Evolutionary conservation across 1,139 yeast species (phyloP), one percentile per base, ranked within the genome.

Genomic region (Hanseniaspora uvarum): DNA sequence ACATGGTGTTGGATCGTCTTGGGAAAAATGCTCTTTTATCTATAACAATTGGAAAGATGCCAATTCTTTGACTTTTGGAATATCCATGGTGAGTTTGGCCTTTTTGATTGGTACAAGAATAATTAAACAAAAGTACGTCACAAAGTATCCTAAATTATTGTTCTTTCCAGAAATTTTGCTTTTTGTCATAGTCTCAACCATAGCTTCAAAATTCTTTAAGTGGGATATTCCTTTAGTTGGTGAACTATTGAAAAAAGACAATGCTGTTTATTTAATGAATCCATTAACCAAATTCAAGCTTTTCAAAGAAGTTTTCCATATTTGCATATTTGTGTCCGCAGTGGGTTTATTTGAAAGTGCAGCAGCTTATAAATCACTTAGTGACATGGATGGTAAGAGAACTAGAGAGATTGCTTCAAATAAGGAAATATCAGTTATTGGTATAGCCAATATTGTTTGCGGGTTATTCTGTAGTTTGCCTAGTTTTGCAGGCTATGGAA

Each of bases 401-500:
- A 45, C 54, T n/a, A 45, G 79, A 43, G 83, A 86, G 0, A 79
- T 83, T 5, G 81, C 89, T 0, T 79, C 89, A 1, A 83, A 84
- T 62, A 72, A 89, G 59, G 94, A 84, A 62, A 68, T 84, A 53
- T 83, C 84, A 7, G 96, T 96, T 0, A 71, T 92, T 47, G 98
- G 98, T 0, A 69, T 78, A 21, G 79, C 85, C 51, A 92, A 89
- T 62, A 59, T 88, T 2, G 70, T 76, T 4, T 82, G 83, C 1
- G 77, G 87, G 1, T 58, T 79, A 21, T 80, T 69, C 54, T 92
- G 95, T 3, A 86, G 92, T 0, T 71, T 92, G 14, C 97, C 98
- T 0, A 81, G 95, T 0, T 89, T 89, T 73, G 98, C 98, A 2
- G 97, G 98, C 0, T 92, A 92, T 64, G 97, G 96, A 1, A 76